These are phyloP conservation scores for Jacaranda copaia DNA, from an alignment of 257 asterid genomes.

Conservation along the genomic window DNA sequence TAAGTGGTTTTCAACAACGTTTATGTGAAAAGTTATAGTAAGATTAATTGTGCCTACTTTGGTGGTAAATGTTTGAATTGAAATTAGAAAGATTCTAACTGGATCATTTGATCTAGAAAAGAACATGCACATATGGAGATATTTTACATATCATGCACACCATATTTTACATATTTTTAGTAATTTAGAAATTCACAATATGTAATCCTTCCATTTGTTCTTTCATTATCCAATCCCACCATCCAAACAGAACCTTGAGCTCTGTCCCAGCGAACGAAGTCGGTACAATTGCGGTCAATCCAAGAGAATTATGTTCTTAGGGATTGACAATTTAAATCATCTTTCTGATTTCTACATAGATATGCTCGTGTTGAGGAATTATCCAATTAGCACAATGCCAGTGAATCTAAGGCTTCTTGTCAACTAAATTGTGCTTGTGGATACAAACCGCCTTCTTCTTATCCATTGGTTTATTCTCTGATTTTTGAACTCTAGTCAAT, in stretches of 20 bases:
- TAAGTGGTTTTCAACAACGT: no score
- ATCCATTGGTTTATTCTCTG: slow-evolving; percentile 12
- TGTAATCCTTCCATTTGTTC: not conserved
- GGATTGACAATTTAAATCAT: not conserved
- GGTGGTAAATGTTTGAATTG: no score
- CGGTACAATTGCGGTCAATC: not conserved
- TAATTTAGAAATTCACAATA: not conserved
- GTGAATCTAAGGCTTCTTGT: slow-evolving; percentile 16
- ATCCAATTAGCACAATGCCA: not conserved
- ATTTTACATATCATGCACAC: not conserved
- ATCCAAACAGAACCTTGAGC: slow-evolving; percentile 28
- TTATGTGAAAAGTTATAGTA: no score
- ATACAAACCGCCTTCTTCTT: slow-evolving; percentile 4
- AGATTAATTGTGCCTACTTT: no score
- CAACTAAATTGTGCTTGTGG: slow-evolving; percentile 17
- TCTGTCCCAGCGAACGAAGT: not conserved
- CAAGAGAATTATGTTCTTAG: slow-evolving; percentile 8
- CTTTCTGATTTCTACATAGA: not conserved
- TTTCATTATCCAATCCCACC: not conserved
- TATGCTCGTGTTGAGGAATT: not conserved
- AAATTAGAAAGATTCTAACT: no score
- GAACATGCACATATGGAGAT: not conserved
- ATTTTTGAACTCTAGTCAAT: not conserved
- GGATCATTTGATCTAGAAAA: no score
- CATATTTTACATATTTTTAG: not conserved